Base-by-base conservation (phyloP, 768 basidiomycete genomes). In the Pleurotus cornucopiae region DNA sequence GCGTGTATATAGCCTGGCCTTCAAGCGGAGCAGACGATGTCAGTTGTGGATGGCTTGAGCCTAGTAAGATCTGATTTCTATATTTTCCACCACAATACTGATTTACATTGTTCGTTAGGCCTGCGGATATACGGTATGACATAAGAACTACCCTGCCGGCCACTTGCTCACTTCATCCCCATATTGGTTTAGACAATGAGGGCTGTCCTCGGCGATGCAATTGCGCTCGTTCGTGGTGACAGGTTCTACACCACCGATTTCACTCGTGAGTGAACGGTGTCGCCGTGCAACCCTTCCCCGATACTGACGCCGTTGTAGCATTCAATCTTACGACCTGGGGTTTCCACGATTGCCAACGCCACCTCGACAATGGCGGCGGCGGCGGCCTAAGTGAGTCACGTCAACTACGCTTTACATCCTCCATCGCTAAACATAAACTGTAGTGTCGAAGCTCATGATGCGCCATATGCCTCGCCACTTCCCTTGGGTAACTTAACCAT, bases 11-110 rank as follows among this genome's bases (percentile, higher is more conserved):
- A 66, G 62, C 58, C 68, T 26, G 74, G 72, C 16, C 58, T 69
- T 25, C 67, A 68, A 55, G 81, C 81, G 4, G 84, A 86, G 61
- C 73, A 83, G 57, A 68, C 81, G 9, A 85, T 85, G 66, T 65
- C 66, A 1, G 68, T 76, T 6, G 72, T 71, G 39, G 73, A 75
- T 3, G 85, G 84, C 4, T 77, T 80, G 30, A 34, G 30, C 7
- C 30, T 34, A 0, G 30, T 34, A 7, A 11, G 30, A 9, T 34
- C 1, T 34, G 3, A 11, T 34, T 34, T 9, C 30, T 7, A 7
- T 11, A 11, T 11, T 2, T 9, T 9, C 11, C 7, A 3, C 11
- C 30, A 34, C 7, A 34, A 34, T 34, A 34, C 30, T 9, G 30
- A 9, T 9, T 34, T 11, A 34, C 30, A 34, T 34, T 2, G 6